These are phyloP conservation scores for Penicillium sp. DNA, from an alignment of 2,329 filamentous ascomycete species.

Conservation along the genomic window DNA sequence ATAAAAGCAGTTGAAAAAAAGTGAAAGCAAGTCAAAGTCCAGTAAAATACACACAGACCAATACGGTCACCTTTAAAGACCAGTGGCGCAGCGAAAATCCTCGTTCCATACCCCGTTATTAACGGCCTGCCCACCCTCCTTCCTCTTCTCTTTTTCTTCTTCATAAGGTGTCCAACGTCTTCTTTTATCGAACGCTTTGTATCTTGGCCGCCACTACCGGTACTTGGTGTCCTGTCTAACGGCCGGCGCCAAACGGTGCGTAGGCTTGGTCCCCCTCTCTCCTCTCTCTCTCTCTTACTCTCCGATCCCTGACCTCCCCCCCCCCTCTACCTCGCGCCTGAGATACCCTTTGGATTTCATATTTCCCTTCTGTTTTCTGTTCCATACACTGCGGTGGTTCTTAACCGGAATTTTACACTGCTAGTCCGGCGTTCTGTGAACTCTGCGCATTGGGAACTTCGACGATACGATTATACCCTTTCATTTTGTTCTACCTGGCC, in stretches of 20 bases:
- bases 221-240: constrained; percentile 48
- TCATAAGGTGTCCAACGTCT: constrained; percentile 30
- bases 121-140: constrained; percentile 17
- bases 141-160: constrained; percentile 15
- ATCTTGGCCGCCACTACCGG: constrained; percentile 46
- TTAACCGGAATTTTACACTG: constrained; percentile 4
- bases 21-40: too few relatives aligned
- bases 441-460: constrained; percentile 31
- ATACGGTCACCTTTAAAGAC: constrained; percentile 17
- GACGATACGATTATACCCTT: constrained; percentile 35
- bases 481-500: constrained; percentile 24
- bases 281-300: constrained; percentile 15
- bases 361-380: constrained; percentile 6
- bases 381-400: constrained; percentile 6
- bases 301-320: constrained; percentile 15
- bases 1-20: too few relatives aligned
- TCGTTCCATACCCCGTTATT: constrained; percentile 19
- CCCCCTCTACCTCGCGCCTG: constrained; percentile 13
- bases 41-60: not conserved
- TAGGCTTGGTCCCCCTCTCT: constrained; percentile 43
- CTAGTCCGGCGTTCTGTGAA: constrained; percentile 22
- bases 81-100: constrained; percentile 26
- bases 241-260: constrained; percentile 48
- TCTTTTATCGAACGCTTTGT: constrained; percentile 36
- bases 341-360: constrained; percentile 17